Evolutionary conservation across 2,329 filamentous ascomycete species (phyloP).

Genomic region (Metarhizium anisopliae): DNA sequence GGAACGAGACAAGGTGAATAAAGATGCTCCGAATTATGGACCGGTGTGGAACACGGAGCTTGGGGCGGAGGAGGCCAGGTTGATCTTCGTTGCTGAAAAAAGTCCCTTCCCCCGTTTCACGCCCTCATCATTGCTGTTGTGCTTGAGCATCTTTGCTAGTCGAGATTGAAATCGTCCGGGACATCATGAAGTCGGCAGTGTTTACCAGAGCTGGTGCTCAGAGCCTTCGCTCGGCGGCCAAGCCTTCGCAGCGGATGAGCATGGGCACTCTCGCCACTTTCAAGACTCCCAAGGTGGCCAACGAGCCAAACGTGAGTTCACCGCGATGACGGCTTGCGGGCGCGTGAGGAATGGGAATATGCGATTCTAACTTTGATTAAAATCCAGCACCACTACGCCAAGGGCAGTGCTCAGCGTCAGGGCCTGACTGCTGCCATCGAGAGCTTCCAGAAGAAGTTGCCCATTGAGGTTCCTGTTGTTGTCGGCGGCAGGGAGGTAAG

Average conservation of each 20-base stretch:
- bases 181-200: conserved; percentile 24
- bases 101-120: neutral
- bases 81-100: neutral
- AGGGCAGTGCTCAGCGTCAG: conserved; percentile 71
- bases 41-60: neutral
- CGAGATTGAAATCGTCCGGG: neutral
- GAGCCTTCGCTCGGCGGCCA: conserved; percentile 20
- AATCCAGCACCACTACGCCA: conserved; percentile 74
- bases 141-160: neutral
- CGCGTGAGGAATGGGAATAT: neutral
- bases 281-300: conserved; percentile 76
- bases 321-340: neutral
- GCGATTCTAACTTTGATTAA: neutral
- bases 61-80: neutral
- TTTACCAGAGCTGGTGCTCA: conserved; percentile 23
- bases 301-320: conserved; percentile 84
- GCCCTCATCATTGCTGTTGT: neutral
- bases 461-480: conserved; percentile 72
- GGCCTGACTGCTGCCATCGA: conserved; percentile 68
- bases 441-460: conserved; percentile 55
- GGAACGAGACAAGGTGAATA: neutral
- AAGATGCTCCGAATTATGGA: neutral
- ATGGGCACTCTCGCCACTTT: conserved; percentile 66
- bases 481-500: conserved; percentile 73
- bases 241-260: conserved; percentile 20